Evolutionary conservation across 1,139 yeast species (phyloP).

Genomic region (Yamadazyma trypodendri): DNA sequence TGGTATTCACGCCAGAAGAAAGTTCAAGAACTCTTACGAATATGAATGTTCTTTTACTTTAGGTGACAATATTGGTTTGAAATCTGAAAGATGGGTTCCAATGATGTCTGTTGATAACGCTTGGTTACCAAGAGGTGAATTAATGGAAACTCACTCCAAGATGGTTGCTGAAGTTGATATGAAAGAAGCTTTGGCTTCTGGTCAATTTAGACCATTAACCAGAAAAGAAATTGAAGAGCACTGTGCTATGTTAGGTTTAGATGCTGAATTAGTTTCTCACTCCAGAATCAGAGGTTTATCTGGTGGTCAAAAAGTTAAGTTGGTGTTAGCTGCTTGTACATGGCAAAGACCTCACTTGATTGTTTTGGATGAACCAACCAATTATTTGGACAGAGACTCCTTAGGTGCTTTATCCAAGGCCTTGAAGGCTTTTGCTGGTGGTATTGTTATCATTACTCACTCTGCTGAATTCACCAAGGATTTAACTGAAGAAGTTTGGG

Average conservation of each 20-base stretch:
- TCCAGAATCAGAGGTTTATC: conserved; percentile 99
- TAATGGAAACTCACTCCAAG: conserved; percentile 97
- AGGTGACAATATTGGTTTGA: conserved; percentile 99
- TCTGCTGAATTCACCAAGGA: conserved; percentile 99
- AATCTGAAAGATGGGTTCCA: conserved; percentile 99
- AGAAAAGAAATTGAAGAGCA: conserved; percentile 99
- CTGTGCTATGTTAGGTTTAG: conserved; percentile 98
- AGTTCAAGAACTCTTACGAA: conserved; percentile 99
- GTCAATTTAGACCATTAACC: conserved; percentile 99
- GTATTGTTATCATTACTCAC: conserved; percentile 99
- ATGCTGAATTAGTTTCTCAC: conserved; percentile 98
- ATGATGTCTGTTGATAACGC: conserved; percentile 99
- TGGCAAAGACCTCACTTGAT: conserved; percentile 99
- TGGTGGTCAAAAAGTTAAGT: conserved; percentile 99
- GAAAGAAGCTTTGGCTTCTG: conserved; percentile 99
- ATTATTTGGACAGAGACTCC: conserved; percentile 98
- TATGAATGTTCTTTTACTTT: conserved; percentile 95
- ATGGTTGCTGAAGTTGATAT: conserved; percentile 99
- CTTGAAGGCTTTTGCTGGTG: conserved; percentile 98
- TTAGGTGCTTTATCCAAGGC: conserved; percentile 99
- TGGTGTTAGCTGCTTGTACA: conserved; percentile 99
- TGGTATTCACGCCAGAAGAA: conserved; percentile 95
- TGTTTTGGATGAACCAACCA: conserved; percentile 99
- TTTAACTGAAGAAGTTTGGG: conserved; percentile 99
- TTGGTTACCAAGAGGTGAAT: conserved; percentile 99